Percentiles rank a stretch among this genome's conserved stretches.
Conservation (phyloP, 1,139 yeast genomes). For the Pichiaceae sp. region DNA sequence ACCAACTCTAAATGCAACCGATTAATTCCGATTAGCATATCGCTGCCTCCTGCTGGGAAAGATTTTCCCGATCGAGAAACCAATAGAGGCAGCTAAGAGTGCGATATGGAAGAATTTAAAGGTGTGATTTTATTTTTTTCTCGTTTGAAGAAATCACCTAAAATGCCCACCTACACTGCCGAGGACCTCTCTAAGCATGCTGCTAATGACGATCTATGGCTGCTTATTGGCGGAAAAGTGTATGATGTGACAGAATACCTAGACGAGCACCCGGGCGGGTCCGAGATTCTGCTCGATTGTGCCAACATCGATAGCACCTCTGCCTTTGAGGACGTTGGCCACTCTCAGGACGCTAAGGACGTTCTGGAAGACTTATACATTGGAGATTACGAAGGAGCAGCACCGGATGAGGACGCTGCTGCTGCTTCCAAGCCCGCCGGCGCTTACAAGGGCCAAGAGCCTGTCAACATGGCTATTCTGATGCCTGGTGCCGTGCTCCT, state of each 20-base stretch:
- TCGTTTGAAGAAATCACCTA: too few relatives aligned
- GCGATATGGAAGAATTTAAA: too few relatives aligned
- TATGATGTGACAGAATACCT: conserved; percentile 77
- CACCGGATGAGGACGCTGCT: conserved; percentile 9
- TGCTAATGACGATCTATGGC: conserved; percentile 76
- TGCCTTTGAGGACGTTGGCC: conserved; percentile 94
- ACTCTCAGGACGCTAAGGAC: conserved; percentile 91
- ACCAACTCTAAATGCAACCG: too few relatives aligned
- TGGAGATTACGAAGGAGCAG: conserved; percentile 48
- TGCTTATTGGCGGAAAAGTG: conserved; percentile 84
- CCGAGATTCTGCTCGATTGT: conserved; percentile 83
- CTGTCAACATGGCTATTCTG: not conserved
- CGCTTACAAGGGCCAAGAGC: not conserved
- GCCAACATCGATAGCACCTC: conserved; percentile 94
- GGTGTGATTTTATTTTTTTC: too few relatives aligned
- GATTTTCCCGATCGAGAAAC: too few relatives aligned
- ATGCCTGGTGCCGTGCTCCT: not conserved
- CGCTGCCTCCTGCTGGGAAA: too few relatives aligned
- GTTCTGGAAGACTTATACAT: conserved; percentile 58
- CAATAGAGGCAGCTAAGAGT: too few relatives aligned
- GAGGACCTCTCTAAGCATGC: conserved; percentile 78
- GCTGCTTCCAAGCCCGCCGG: conserved; percentile 1
- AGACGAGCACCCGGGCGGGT: conserved; percentile 99
- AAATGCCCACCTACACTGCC: conserved; percentile 41
- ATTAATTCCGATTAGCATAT: too few relatives aligned